Conservation (phyloP, 768 basidiomycete species). For the Suillus variegatus region DNA sequence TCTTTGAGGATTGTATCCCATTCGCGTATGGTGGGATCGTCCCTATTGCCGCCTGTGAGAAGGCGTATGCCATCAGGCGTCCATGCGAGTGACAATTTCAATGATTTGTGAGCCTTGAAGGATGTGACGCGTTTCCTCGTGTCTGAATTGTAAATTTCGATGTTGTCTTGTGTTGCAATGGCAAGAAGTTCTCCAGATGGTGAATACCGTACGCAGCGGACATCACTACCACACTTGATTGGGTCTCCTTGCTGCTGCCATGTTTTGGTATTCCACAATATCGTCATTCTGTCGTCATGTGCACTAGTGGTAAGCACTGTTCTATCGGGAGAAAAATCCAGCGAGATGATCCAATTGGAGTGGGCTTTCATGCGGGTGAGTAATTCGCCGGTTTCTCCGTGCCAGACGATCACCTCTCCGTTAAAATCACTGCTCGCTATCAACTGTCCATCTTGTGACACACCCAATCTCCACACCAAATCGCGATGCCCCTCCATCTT, state of each 20-base stretch:
- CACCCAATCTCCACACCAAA: not conserved
- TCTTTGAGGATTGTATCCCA: not conserved
- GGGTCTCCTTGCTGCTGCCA: not conserved
- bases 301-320: not conserved
- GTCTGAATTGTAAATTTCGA: not conserved
- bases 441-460: not conserved
- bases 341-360: not conserved
- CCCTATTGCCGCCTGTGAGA: not conserved
- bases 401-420: not conserved
- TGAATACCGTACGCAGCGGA: not conserved
- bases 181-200: not conserved
- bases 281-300: not conserved
- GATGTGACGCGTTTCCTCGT: not conserved
- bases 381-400: not conserved
- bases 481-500: not conserved
- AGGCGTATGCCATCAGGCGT: not conserved
- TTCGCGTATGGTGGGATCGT: not conserved
- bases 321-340: not conserved
- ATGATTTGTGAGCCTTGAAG: not conserved
- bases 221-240: not conserved
- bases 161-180: rapidly evolving
- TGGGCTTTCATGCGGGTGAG: not conserved
- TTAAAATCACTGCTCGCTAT: not conserved
- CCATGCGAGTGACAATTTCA: not conserved
- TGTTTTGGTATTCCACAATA: not conserved